Conservation (phyloP, 139 green algal genomes). For the Tetraselmis striata region DNA sequence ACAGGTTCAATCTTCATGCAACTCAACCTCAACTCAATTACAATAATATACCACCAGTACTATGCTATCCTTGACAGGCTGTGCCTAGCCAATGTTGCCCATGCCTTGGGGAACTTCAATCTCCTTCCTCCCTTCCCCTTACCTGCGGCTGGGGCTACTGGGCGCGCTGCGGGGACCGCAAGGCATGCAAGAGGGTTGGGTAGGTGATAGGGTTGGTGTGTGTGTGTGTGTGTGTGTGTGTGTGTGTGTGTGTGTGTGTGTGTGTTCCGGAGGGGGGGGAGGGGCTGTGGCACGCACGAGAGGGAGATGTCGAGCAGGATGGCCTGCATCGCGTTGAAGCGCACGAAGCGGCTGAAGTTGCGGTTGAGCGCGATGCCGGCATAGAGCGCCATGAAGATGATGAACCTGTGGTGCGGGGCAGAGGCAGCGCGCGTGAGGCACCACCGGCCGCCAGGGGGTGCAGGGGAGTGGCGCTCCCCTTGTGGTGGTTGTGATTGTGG, state of each 20-base stretch:
- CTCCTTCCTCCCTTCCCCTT: too few species aligned
- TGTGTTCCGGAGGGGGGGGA: too few species aligned
- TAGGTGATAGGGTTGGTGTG: too few species aligned
- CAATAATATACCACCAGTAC: conserved; percentile 5
- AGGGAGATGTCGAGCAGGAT: conserved; percentile 41
- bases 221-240: background rate
- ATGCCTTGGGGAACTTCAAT: too few species aligned
- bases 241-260: too few species aligned
- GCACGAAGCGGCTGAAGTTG: conserved; percentile 27
- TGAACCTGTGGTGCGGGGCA: too few species aligned
- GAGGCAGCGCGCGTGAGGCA: too few species aligned
- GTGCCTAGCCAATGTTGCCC: too few species aligned
- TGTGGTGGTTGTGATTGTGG: too few species aligned
- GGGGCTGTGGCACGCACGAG: conserved; percentile 18
- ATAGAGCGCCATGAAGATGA: conserved; percentile 30
- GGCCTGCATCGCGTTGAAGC: conserved; percentile 46
- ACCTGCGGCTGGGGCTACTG: too few species aligned
- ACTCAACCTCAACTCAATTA: conserved; percentile 3
- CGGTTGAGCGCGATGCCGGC: conserved; percentile 31
- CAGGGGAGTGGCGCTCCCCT: background rate
- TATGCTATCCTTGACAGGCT: background rate
- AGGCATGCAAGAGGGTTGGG: background rate
- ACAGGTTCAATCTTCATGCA: conserved; percentile 4
- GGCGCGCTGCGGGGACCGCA: background rate
- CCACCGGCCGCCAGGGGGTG: background rate